Evolutionary conservation across 2,329 filamentous ascomycete genomes (phyloP).

Genomic region (Cladophialophora yegresii): DNA sequence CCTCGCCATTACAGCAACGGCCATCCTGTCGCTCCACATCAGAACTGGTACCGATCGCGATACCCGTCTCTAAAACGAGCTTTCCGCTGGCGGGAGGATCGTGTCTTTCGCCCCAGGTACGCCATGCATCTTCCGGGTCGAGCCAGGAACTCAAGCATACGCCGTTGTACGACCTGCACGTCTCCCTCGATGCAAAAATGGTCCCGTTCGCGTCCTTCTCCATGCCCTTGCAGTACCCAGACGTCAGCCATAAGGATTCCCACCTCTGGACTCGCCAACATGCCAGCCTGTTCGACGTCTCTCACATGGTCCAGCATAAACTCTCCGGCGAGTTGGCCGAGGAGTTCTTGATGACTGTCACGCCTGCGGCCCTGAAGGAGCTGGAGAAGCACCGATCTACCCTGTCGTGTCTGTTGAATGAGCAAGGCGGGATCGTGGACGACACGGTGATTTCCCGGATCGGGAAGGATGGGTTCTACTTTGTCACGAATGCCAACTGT

Average conservation of each 20-base stretch:
- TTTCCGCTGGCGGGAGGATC: not conserved
- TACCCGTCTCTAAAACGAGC: conserved; percentile 1
- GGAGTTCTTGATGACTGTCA: conserved; percentile 79
- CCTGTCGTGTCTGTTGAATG: conserved; percentile 80
- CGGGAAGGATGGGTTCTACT: conserved; percentile 74
- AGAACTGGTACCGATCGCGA: conserved; percentile 4
- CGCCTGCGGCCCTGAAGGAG: conserved; percentile 69
- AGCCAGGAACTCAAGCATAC: conserved; percentile 53
- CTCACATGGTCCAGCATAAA: conserved; percentile 90
- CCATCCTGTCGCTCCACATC: not conserved
- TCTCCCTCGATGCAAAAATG: conserved; percentile 82
- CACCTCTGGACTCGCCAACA: conserved; percentile 87
- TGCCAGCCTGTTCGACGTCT: conserved; percentile 91
- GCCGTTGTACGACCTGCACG: conserved; percentile 75
- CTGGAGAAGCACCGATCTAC: conserved; percentile 71
- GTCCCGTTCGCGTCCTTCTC: conserved; percentile 91
- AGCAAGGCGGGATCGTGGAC: conserved; percentile 89
- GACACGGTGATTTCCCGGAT: conserved; percentile 88
- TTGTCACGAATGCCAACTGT: conserved; percentile 94
- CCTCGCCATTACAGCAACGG: conserved; percentile 9
- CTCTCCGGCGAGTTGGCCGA: conserved; percentile 79
- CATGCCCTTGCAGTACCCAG: conserved; percentile 89
- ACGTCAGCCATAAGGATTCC: conserved; percentile 75
- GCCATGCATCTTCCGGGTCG: conserved; percentile 19
- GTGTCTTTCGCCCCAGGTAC: conserved; percentile 3